Evolutionary conservation across 768 basidiomycete genomes (phyloP), one percentile per base, ranked within the genome.

Genomic region (Tulasnella sp.): DNA sequence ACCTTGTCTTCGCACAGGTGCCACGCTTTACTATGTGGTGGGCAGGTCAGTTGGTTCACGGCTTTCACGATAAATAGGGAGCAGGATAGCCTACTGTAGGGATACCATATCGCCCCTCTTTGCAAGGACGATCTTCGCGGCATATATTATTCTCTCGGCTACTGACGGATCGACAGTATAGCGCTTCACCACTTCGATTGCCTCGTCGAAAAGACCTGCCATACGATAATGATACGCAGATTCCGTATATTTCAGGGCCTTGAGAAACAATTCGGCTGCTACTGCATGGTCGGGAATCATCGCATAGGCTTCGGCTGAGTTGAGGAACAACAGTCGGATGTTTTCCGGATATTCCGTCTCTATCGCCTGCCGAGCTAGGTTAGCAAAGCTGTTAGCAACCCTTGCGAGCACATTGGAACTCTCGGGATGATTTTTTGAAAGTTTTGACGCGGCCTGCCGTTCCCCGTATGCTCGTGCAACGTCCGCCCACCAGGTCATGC

Each of bases 1-100:
- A 91, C 88, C 0, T 85, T 83, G 0, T 86, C 84, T 0, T 84
- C 79, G 78, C 92, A 92, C 3, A 92, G 81, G 6, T 82, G 79
- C 76, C 83, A 76, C 29, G 86, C 86, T 82, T 87, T 84, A 26
- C 91, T 91, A 80, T 18, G 67, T 48, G 11, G n/a, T 13, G 39
- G 39, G n/a, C n/a, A n/a, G 15, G 6, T 74, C 3, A 42, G 48
- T 44, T 7, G 75, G 71, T 18, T n/a, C 3, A 39, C 80, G 89
- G 87, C 82, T 80, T 11, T 85, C 79, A 10, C 84, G 80, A 55
- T 46, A 11, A 7, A 18, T n/a, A 46, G 11, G 18, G 6, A 7
- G 2, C 18, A 39, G 4, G 44, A 23, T 5, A 16, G 9, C 48
- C 9, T 1, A 51, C 48, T 51, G 48, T 2, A 51, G 16, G 2